Percentiles rank a stretch among this genome's conserved stretches.
Conservation (phyloP, 129 eudicot genomes). For the Flaveria sonorensis region DNA sequence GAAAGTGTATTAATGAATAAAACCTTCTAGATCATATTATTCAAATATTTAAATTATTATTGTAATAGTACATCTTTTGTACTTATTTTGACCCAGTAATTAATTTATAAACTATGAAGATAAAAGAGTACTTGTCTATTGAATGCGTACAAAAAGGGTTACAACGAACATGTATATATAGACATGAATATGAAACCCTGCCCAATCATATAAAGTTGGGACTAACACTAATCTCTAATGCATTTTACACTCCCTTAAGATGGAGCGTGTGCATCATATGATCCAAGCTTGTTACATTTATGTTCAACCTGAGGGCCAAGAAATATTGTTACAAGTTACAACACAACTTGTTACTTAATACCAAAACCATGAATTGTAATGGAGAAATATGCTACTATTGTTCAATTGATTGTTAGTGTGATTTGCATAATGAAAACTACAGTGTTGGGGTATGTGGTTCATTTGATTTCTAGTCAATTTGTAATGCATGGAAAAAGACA, state of each 20-base stretch:
- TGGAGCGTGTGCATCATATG: neutral
- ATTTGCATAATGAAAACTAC: conserved; percentile 8
- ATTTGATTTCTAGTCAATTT: conserved; percentile 5
- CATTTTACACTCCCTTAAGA: neutral
- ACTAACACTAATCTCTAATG: neutral
- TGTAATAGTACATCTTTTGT: neutral
- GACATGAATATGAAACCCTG: neutral
- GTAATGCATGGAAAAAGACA: neutral
- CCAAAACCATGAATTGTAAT: conserved; percentile 8
- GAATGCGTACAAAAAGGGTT: neutral
- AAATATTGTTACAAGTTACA: neutral
- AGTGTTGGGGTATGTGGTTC: conserved; percentile 6
- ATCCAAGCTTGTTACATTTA: no score
- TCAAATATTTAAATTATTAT: neutral
- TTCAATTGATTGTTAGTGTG: conserved; percentile 5
- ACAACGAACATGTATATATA: neutral
- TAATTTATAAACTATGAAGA: neutral
- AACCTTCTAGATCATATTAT: neutral
- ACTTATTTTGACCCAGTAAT: neutral
- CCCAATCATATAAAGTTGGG: neutral
- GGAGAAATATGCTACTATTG: neutral
- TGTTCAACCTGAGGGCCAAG: no score
- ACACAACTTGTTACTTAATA: neutral
- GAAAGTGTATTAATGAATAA: neutral
- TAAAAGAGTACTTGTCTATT: neutral